Conservation (phyloP, 495 filamentous ascomycete genomes). For the Terfezia boudieri region DNA sequence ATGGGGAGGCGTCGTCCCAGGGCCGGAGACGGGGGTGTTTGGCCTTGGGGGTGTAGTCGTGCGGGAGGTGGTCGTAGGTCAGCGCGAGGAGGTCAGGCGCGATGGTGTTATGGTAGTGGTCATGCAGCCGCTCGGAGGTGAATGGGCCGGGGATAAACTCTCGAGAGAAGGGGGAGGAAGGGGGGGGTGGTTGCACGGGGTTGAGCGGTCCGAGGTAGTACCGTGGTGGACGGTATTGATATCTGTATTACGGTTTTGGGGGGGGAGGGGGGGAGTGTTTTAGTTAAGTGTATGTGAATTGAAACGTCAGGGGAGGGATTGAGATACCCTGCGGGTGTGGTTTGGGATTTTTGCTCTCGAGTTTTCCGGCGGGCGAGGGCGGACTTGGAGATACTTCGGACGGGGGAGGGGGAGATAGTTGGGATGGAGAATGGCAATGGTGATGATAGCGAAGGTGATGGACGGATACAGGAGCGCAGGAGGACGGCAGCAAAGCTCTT, state of each 20-base stretch:
- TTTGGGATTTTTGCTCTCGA: no score
- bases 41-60: conserved; percentile 41
- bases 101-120: conserved; percentile 71
- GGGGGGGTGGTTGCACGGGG: conserved; percentile 62
- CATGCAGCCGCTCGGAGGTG: conserved; percentile 61
- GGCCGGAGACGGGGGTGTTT: conserved; percentile 47
- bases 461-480: no score
- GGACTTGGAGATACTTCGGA: no score
- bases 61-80: conserved; percentile 50
- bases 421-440: no score
- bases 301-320: no score
- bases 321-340: no score
- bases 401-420: no score
- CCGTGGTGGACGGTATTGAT: conserved; percentile 77
- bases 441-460: no score
- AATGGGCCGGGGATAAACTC: conserved; percentile 86
- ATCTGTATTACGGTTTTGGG: conserved; percentile 29
- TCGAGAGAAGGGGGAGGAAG: conserved; percentile 69
- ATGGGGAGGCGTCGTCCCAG: conserved; percentile 81
- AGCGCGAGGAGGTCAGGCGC: conserved; percentile 80
- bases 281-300: not conserved
- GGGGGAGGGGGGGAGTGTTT: not conserved
- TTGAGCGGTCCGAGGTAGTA: conserved; percentile 86
- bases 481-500: no score
- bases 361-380: no score